phyloP scores from a whole-genome alignment of 176 grass and related monocot species.

The Bothriochloa decipiens region DNA sequence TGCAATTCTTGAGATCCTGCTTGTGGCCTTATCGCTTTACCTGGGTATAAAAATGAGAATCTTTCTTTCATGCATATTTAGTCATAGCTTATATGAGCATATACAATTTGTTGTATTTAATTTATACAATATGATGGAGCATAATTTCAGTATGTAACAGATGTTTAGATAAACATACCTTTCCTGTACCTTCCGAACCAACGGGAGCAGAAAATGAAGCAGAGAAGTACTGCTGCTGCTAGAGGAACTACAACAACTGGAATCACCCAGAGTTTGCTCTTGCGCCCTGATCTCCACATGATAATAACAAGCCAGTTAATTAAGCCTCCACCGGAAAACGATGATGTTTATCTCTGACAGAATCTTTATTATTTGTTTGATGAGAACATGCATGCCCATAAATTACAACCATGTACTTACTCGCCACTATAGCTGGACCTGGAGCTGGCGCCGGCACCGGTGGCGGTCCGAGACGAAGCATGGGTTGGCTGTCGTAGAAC shows the following conservation, averaged over 20 bases:
- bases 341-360: not conserved
- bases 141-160: not conserved
- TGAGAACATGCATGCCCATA: not conserved
- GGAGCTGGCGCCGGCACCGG: not conserved
- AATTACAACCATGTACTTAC: not conserved
- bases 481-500: not conserved
- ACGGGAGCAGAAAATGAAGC: not conserved
- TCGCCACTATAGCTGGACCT: not conserved
- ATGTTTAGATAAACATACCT: not conserved
- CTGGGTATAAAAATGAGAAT: not conserved
- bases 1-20: not conserved
- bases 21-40: not conserved
- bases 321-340: not conserved
- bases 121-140: not conserved
- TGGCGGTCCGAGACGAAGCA: not conserved
- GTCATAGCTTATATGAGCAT: not conserved
- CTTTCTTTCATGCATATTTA: not conserved
- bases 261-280: conserved; percentile 12
- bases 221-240: not conserved
- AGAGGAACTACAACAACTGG: not conserved
- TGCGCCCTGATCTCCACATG: not conserved
- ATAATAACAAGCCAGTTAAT: not conserved
- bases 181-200: not conserved
- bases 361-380: not conserved
- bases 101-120: not conserved